Conservation (phyloP, 768 basidiomycete genomes). For the Postia placenta region DNA sequence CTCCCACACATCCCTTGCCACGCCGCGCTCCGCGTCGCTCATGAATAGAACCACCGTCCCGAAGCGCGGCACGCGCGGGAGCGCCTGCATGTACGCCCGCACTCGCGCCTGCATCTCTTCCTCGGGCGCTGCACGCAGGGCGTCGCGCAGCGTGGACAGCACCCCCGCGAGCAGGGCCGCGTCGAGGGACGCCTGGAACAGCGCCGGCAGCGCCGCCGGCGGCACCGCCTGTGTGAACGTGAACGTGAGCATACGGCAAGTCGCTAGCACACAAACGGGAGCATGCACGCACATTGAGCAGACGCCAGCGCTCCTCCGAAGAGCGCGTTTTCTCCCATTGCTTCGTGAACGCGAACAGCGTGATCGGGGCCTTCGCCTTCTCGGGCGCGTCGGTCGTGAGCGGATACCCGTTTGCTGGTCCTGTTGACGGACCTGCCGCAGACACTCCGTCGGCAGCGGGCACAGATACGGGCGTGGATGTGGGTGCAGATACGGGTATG, state of each 20-base stretch:
- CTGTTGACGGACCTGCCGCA: too few species aligned
- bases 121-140: slow-evolving; percentile 18
- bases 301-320: slow-evolving; percentile 44
- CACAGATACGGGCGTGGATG: slow-evolving; percentile 2
- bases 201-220: slow-evolving; percentile 45
- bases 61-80: slow-evolving; percentile 56
- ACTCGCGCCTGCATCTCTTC: slow-evolving; percentile 21
- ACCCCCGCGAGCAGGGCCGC: slow-evolving; percentile 54
- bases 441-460: background rate
- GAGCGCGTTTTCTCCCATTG: slow-evolving; percentile 45
- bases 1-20: slow-evolving; percentile 43
- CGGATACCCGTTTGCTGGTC: too few species aligned
- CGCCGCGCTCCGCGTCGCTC: slow-evolving; percentile 44
- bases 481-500: background rate
- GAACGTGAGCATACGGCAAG: too few species aligned
- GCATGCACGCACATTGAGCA: slow-evolving; percentile 59
- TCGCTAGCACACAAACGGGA: too few species aligned
- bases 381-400: slow-evolving; percentile 5
- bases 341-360: slow-evolving; percentile 59
- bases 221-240: slow-evolving; percentile 42
- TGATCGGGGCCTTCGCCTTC: slow-evolving; percentile 27
- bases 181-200: slow-evolving; percentile 71
- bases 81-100: slow-evolving; percentile 43
- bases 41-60: slow-evolving; percentile 59
- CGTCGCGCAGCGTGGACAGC: slow-evolving; percentile 40